phyloP scores from a whole-genome alignment of 805 yeast genomes.

The Metschnikowia corniflorae region DNA sequence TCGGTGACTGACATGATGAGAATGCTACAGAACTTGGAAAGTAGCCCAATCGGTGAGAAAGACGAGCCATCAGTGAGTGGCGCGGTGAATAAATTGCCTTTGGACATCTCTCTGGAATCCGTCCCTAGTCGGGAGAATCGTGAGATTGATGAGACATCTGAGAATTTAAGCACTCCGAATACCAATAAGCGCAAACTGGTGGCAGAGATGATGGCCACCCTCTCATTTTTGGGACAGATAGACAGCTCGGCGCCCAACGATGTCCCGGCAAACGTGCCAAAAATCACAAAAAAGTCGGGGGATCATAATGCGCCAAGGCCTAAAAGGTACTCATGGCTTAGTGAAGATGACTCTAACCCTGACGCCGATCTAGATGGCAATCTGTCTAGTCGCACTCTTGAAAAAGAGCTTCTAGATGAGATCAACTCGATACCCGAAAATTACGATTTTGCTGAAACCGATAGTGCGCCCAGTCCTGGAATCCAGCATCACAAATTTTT shows the following conservation, averaged over 20 bases:
- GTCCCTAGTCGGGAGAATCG: too few species aligned
- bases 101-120: too few species aligned
- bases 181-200: constrained; percentile 21
- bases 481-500: constrained; percentile 16
- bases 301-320: too few species aligned
- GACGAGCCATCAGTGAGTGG: too few species aligned
- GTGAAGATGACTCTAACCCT: constrained; percentile 27
- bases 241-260: not conserved
- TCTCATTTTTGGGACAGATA: constrained; percentile 19
- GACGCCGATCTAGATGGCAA: too few species aligned
- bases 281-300: not conserved
- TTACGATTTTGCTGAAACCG: constrained; percentile 34
- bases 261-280: not conserved
- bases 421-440: constrained; percentile 36
- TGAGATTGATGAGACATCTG: too few species aligned
- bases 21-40: constrained; percentile 4
- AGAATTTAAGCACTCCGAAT: too few species aligned
- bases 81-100: too few species aligned
- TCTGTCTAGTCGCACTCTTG: constrained; percentile 9
- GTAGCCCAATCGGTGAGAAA: too few species aligned
- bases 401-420: constrained; percentile 35
- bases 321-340: constrained; percentile 29
- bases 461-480: not conserved
- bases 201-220: constrained; percentile 27
- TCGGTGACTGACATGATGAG: constrained; percentile 9